Evolutionary conservation across 2,329 filamentous ascomycete species (phyloP), one percentile per base, ranked within the genome.

Genomic region (Exserohilum rostratum): DNA sequence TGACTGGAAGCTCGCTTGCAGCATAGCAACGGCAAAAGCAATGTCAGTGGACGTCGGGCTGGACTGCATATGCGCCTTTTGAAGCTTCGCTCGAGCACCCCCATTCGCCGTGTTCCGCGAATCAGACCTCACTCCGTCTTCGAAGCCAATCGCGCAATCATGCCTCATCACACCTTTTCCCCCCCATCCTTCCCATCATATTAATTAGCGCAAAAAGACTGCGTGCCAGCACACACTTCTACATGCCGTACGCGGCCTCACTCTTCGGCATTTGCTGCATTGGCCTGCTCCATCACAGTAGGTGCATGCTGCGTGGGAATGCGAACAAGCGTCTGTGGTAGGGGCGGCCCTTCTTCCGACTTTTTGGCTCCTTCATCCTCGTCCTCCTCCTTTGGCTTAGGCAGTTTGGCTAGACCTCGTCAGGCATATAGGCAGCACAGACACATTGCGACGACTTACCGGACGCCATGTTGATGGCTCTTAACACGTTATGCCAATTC

Each of bases 401-500:
- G 84, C 22, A 93, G 80, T 80, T 90, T 90, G 52, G 85, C 89
- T 92, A 37, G 17, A 20, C 43, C 11, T 33, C 25, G 53, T 67
- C 55, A 70, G 43, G 33, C 42, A 11, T 27, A 18, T 34, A 27
- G 5, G 59, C 53, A 43, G n/a, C 42, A 33, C 18, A 38, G 30
- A 13, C 39, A 22, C 50, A 30, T 5, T 46, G 11, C 13, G 38
- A 29, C 6, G 25, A 78, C 86, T 69, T 82, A 93, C 90, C 83
- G 56, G 89, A 93, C 58, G 91, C 91, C 89, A 95, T 93, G 69
- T 89, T 89, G 69, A 96, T 93, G 37, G 90, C 90, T 61, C 89
- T 83, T 56, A 96, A 82, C 61, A 96, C 90, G 66, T 91, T 93
- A 74, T 93, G 89, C 91, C 91, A 96, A 73, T 95, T 96, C 48